A percentile compares a stretch with the other conserved stretches of the same genome.
phyloP scores from a whole-genome alignment of 306 rosid genomes.

The Glycine latifolia region DNA sequence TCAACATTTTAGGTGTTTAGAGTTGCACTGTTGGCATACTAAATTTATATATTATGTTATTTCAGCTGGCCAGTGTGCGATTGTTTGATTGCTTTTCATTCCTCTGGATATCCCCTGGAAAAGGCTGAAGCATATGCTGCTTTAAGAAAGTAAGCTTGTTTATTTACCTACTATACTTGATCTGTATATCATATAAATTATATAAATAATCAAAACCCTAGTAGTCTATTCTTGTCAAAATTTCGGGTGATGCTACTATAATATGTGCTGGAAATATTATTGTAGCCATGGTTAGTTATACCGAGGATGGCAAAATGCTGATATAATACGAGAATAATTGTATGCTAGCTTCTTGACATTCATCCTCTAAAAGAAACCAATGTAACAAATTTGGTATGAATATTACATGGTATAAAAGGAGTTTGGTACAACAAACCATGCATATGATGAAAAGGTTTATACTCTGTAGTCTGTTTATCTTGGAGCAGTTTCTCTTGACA shows the following conservation, averaged over 20 bases:
- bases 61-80: slow-evolving; percentile 97
- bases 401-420: slow-evolving; percentile 25
- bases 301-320: slow-evolving; percentile 24
- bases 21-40: slow-evolving; percentile 33
- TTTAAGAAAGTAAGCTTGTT: slow-evolving; percentile 82
- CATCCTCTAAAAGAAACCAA: slow-evolving; percentile 9
- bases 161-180: slow-evolving; percentile 35
- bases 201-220: slow-evolving; percentile 13
- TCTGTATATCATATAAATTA: slow-evolving; percentile 9
- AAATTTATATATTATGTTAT: slow-evolving; percentile 43
- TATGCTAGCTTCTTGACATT: slow-evolving; percentile 35
- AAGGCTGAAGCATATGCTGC: slow-evolving; percentile 92
- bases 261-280: slow-evolving; percentile 27
- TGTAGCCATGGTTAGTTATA: slow-evolving; percentile 21
- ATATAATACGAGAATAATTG: slow-evolving; percentile 27
- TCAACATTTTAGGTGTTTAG: neutral
- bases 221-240: slow-evolving; percentile 30
- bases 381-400: neutral
- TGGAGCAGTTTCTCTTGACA: slow-evolving; percentile 5
- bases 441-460: neutral
- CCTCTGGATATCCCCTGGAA: slow-evolving; percentile 92
- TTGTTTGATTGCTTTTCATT: slow-evolving; percentile 95
- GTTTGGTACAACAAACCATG: slow-evolving; percentile 21
- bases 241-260: slow-evolving; percentile 40
- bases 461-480: neutral